phyloP scores from a whole-genome alignment of 192 early-diverging fungal species.

The Linnemannia exigua region DNA sequence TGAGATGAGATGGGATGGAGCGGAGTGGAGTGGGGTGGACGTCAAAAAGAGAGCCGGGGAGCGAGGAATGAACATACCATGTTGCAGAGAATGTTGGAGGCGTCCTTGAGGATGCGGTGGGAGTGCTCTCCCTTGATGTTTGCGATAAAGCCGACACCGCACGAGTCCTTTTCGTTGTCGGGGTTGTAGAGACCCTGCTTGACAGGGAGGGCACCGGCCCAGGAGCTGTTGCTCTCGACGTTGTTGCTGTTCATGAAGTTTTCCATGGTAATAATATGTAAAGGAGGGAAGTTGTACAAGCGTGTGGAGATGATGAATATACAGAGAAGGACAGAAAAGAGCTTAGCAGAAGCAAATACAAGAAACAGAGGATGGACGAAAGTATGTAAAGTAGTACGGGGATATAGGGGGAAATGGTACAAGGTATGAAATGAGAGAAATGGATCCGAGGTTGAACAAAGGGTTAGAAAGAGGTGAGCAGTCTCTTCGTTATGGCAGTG shows the following conservation, averaged over 20 bases:
- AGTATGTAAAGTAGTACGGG: neutral
- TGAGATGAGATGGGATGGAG: neutral
- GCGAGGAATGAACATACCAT: slow-evolving; percentile 69
- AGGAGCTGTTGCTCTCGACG: slow-evolving; percentile 66
- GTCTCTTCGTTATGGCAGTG: slow-evolving; percentile 6
- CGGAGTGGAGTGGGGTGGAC: neutral
- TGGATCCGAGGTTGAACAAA: slow-evolving; percentile 1
- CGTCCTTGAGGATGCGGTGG: slow-evolving; percentile 93
- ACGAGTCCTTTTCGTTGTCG: slow-evolving; percentile 91
- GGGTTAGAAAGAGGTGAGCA: slow-evolving; percentile 19
- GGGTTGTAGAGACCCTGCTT: slow-evolving; percentile 93
- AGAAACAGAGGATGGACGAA: neutral
- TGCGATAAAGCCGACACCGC: slow-evolving; percentile 98
- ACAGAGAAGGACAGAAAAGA: neutral
- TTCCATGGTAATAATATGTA: slow-evolving; percentile 32
- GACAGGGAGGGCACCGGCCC: slow-evolving; percentile 89
- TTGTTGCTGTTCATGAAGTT: slow-evolving; percentile 56
- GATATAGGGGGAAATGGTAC: slow-evolving; percentile 11
- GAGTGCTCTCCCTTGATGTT: slow-evolving; percentile 89
- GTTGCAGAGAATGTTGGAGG: slow-evolving; percentile 94
- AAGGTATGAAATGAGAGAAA: slow-evolving; percentile 20
- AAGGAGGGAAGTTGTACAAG: neutral
- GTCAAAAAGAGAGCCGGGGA: neutral
- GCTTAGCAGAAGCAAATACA: neutral
- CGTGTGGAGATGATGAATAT: neutral